Percentiles rank a stretch among this genome's conserved stretches.
Conservation (phyloP, 1,139 yeast species). For the Diutina rugosa region DNA sequence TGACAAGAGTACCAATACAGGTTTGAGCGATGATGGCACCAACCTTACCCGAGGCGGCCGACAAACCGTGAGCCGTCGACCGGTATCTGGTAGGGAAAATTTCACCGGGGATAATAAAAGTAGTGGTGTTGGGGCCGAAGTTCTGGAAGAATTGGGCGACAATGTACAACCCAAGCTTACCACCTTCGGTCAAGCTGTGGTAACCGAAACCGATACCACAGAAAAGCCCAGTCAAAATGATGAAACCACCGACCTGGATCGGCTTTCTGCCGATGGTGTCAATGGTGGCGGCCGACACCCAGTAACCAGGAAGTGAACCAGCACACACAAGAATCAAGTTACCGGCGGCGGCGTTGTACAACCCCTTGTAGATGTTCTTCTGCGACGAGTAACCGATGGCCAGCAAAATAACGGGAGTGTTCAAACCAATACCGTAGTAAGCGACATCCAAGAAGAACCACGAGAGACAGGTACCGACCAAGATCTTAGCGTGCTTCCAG, state of each 20-base stretch:
- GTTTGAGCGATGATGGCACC: constrained; percentile 97
- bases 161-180: constrained; percentile 62
- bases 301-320: constrained; percentile 86
- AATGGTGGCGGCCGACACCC: constrained; percentile 66
- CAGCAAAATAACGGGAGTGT: constrained; percentile 68
- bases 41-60: constrained; percentile 91
- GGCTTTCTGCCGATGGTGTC: constrained; percentile 77
- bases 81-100: constrained; percentile 94
- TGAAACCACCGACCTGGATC: constrained; percentile 63
- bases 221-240: constrained; percentile 53
- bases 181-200: constrained; percentile 38
- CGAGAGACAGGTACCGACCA: constrained; percentile 90
- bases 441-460: constrained; percentile 97
- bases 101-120: constrained; percentile 95
- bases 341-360: constrained; percentile 76
- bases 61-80: constrained; percentile 95
- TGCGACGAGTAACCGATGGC: constrained; percentile 61
- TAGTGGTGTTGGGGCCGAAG: constrained; percentile 92
- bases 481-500: constrained; percentile 79
- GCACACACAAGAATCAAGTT: constrained; percentile 83
- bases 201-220: constrained; percentile 72
- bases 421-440: constrained; percentile 78
- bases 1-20: constrained; percentile 69
- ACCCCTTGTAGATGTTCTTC: constrained; percentile 45
- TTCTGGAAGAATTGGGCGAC: constrained; percentile 76